A percentile compares a stretch with the other conserved stretches of the same genome.
phyloP scores from a whole-genome alignment of 176 grass and related monocot species.

The Bromus sterilis region DNA sequence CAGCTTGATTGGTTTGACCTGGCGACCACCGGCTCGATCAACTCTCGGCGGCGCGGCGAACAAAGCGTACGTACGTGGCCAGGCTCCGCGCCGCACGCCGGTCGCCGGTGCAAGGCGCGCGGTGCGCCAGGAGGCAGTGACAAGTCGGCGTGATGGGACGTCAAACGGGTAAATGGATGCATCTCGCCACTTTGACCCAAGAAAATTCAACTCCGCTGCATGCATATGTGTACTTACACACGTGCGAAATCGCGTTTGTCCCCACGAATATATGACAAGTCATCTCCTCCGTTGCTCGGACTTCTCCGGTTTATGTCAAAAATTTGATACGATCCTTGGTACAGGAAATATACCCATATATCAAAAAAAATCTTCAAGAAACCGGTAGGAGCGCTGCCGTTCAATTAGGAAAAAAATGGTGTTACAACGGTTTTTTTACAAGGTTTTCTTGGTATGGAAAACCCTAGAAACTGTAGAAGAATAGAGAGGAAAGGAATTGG shows the following conservation, averaged over 20 bases:
- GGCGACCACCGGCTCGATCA: not conserved
- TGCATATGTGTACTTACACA: no score
- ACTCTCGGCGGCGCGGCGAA: not conserved
- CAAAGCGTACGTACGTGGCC: conserved; percentile 1
- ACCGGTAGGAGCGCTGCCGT: no score
- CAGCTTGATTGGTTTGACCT: not conserved
- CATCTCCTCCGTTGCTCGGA: not conserved
- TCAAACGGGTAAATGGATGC: not conserved
- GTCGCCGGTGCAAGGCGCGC: not conserved
- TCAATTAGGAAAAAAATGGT: no score
- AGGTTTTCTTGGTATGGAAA: no score
- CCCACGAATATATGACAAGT: not conserved
- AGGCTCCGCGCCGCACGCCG: not conserved
- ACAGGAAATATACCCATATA: no score
- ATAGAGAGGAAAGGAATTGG: no score
- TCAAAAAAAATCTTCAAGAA: no score
- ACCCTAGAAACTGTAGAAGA: no score
- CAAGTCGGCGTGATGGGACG: not conserved
- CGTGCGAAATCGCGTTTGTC: not conserved
- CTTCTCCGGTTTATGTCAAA: no score
- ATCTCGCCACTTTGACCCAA: not conserved
- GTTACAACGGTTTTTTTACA: no score
- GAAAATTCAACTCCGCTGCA: not conserved
- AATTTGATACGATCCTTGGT: no score
- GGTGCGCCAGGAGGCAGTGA: not conserved